A percentile compares a stretch with the other conserved stretches of the same genome.
Conservation (phyloP, 2,329 filamentous ascomycete species). For the Aureobasidium vineae region DNA sequence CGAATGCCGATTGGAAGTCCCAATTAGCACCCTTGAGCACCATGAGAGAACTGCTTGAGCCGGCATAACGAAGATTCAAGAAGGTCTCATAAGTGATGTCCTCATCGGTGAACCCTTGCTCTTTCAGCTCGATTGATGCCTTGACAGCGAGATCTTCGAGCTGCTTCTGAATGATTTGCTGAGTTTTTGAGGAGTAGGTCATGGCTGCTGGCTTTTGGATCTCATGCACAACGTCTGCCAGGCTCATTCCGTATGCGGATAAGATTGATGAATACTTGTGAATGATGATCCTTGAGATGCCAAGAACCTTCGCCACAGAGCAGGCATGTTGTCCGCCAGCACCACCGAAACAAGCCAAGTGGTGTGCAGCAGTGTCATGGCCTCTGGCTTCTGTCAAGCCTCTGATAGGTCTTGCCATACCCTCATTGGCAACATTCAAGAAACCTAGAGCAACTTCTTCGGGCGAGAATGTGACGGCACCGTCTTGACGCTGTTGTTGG, state of each 20-base stretch:
- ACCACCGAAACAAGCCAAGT: constrained; percentile 36
- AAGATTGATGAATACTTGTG: constrained; percentile 50
- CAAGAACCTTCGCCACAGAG: constrained; percentile 46
- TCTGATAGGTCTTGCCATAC: constrained; percentile 37
- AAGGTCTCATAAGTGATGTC: constrained; percentile 38
- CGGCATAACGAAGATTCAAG: constrained; percentile 48
- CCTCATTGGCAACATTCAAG: constrained; percentile 36
- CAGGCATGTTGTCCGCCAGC: constrained; percentile 49
- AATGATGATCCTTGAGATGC: constrained; percentile 47
- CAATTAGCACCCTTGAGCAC: constrained; percentile 38
- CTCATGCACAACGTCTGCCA: constrained; percentile 50
- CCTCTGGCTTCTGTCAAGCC: constrained; percentile 36
- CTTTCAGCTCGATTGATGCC: constrained; percentile 58
- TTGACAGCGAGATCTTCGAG: constrained; percentile 57
- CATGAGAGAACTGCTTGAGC: constrained; percentile 48
- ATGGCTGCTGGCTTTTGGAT: constrained; percentile 41
- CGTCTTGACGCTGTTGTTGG: constrained; percentile 38
- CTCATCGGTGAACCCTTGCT: constrained; percentile 61
- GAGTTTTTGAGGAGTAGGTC: constrained; percentile 29
- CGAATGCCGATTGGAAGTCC: constrained; percentile 42
- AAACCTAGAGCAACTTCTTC: constrained; percentile 36
- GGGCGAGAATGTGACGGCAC: constrained; percentile 47
- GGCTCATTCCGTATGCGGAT: constrained; percentile 50
- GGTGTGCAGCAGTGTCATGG: constrained; percentile 31
- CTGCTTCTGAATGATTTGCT: constrained; percentile 69